Percentiles rank a stretch among this genome's conserved stretches.
Conservation (phyloP, 345 rosid genomes). For the Syzygium jambos region DNA sequence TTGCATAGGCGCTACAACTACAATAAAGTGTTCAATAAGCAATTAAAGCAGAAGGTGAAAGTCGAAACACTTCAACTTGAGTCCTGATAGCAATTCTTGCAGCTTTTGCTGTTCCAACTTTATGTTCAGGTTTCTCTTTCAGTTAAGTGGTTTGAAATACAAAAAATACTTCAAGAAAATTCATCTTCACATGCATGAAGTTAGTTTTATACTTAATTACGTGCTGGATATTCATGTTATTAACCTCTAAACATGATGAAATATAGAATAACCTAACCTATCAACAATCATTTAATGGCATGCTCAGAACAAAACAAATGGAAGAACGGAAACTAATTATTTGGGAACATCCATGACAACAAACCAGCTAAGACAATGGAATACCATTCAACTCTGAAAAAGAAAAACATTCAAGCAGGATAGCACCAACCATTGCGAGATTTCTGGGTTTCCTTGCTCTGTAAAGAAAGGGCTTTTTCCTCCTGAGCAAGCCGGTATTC, state of each 20-base stretch:
- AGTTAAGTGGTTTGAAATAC: not conserved
- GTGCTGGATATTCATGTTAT: not conserved
- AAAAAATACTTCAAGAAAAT: not conserved
- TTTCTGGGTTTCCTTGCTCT: constrained; percentile 34
- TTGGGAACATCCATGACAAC: not conserved
- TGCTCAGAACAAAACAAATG: not conserved
- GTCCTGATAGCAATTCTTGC: not conserved
- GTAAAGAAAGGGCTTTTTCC: constrained; percentile 46
- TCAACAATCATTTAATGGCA: not conserved
- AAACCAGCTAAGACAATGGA: not conserved
- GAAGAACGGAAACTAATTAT: not conserved
- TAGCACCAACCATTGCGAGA: constrained; percentile 40
- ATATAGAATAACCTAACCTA: not conserved
- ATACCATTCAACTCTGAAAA: not conserved
- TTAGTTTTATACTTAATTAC: not conserved
- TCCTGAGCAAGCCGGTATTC: constrained; percentile 70
- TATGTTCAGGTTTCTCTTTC: not conserved
- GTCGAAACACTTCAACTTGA: not conserved
- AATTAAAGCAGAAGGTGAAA: not conserved
- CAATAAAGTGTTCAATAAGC: not conserved
- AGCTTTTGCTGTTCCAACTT: not conserved
- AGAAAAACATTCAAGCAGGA: not conserved
- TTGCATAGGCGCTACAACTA: not conserved
- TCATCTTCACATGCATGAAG: not conserved
- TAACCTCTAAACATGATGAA: not conserved